phyloP scores from a whole-genome alignment of 768 basidiomycete species.

The Hericium coralloides region DNA sequence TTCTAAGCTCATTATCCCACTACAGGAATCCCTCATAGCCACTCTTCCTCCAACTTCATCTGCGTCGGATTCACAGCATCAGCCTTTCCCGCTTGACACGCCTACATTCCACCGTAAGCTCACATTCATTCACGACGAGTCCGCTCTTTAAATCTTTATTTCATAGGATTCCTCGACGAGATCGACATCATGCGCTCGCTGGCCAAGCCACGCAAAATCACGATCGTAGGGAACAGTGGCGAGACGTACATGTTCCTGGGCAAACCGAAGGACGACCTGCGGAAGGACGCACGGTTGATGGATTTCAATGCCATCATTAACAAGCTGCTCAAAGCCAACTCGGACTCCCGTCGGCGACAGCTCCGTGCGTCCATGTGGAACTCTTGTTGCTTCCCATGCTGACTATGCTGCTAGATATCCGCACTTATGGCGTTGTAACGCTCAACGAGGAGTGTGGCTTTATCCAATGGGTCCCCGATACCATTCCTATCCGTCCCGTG shows the following conservation, averaged over 20 bases:
- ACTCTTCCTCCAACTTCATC: slow-evolving; percentile 71
- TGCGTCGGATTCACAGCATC: slow-evolving; percentile 45
- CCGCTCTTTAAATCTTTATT: background rate
- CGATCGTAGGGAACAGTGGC: slow-evolving; percentile 76
- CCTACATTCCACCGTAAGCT: slow-evolving; percentile 68
- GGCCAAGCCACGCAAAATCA: slow-evolving; percentile 86
- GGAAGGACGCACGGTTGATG: slow-evolving; percentile 97
- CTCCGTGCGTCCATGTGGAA: slow-evolving; percentile 56
- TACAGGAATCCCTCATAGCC: slow-evolving; percentile 89
- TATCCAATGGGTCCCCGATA: slow-evolving; percentile 98
- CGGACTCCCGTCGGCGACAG: slow-evolving; percentile 84
- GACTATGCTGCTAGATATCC: slow-evolving; percentile 55
- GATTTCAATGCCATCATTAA: slow-evolving; percentile 98
- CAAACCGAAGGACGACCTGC: slow-evolving; percentile 94
- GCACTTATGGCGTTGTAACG: slow-evolving; percentile 97
- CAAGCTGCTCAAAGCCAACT: slow-evolving; percentile 87
- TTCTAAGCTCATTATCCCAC: slow-evolving; percentile 73
- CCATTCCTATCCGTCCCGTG: slow-evolving; percentile 71
- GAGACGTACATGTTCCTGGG: slow-evolving; percentile 84
- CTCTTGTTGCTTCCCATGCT: background rate
- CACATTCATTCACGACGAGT: background rate
- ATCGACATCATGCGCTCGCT: slow-evolving; percentile 89
- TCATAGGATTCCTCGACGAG: slow-evolving; percentile 67
- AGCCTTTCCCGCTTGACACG: slow-evolving; percentile 70
- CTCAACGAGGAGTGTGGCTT: slow-evolving; percentile 96